Evolutionary conservation across 2,329 filamentous ascomycete species (phyloP), one percentile per base, ranked within the genome.

Genomic region (Chalara sp.): DNA sequence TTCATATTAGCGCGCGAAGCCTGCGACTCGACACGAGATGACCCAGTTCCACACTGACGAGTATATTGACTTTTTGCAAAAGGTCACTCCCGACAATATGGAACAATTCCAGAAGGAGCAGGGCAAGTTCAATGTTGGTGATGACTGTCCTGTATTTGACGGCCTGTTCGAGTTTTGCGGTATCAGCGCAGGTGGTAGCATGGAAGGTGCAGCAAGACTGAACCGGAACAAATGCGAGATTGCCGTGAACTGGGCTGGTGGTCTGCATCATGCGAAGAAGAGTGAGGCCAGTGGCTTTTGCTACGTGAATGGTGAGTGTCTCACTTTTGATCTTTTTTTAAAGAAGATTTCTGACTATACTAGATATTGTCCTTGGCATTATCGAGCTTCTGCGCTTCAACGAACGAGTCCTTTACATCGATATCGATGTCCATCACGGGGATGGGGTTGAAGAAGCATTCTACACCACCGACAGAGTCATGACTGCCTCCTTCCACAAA

Each of bases 1-100:
- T 46, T 46, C 32, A 46, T 52, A 40, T 63, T 21, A 90, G 86
- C 84, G 87, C 55, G 87, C 87, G 49, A 92, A 92, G 74, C 87
- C 89, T 7, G 93, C 93, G 12, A 91, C 86, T 32, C 83, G 86
- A 58, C 85, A 93, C 61, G 91, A 97, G 68, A 87, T 99, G 76
- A 88, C 85, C 49, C 87, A 93, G 55, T 99, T 97, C 65, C 93
- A 99, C 68, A 93, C 89, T 47, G 82, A 88, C 65, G 91, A 96
- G 64, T 99, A 99, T 70, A 89, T 99, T 57, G 89, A 96, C 50
- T 99, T 97, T 65, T 76, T 99, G 13, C 87, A 79, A 72, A 95
- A 95, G 62, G 93, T 99, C 50, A 97, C 93, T 0, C 95, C 93
- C 1, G 93, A 99, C 72, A 99, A 99, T 67, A 97, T 97, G 89